These are phyloP conservation scores for Tolypocladium endophyticum DNA, from an alignment of 2,329 filamentous ascomycete genomes.

Conservation along the genomic window DNA sequence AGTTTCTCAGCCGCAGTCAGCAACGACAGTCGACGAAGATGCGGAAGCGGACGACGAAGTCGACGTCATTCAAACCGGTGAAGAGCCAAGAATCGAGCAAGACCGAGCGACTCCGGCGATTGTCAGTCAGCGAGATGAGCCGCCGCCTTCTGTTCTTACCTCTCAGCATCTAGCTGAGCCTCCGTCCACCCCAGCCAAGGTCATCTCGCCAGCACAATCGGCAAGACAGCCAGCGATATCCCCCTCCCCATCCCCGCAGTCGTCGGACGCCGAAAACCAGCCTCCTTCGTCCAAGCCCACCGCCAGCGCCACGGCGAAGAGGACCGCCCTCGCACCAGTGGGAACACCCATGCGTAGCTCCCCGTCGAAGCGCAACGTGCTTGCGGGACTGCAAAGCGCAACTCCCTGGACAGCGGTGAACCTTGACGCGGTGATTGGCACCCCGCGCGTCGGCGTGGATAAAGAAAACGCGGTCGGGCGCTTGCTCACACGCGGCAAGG, in stretches of 20 bases:
- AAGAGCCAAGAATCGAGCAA: not conserved
- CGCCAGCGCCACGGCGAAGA: conserved; percentile 32
- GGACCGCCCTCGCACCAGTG: conserved; percentile 34
- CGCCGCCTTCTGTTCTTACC: not conserved
- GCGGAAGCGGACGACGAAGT: conserved; percentile 5
- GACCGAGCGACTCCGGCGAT: not conserved
- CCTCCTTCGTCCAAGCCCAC: conserved; percentile 58
- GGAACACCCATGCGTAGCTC: conserved; percentile 42
- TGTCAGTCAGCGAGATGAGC: not conserved
- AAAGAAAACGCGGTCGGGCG: conserved; percentile 42
- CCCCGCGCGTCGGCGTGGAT: conserved; percentile 28
- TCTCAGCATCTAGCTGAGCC: conserved; percentile 11
- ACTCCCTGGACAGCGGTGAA: conserved; percentile 64
- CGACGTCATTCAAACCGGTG: not conserved
- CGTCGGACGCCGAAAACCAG: conserved; percentile 71
- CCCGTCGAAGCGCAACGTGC: conserved; percentile 50
- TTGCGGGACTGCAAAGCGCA: conserved; percentile 44
- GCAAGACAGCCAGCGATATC: conserved; percentile 45
- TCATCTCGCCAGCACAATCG: conserved; percentile 33
- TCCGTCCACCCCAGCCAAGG: conserved; percentile 32
- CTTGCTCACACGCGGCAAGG: conserved; percentile 43
- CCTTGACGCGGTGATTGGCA: conserved; percentile 59
- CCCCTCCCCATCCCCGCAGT: conserved; percentile 60
- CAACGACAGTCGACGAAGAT: not conserved
- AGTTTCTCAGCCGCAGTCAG: not conserved